These are phyloP conservation scores for Priceomyces medius DNA, from an alignment of 805 yeast species.

Conservation along the genomic window DNA sequence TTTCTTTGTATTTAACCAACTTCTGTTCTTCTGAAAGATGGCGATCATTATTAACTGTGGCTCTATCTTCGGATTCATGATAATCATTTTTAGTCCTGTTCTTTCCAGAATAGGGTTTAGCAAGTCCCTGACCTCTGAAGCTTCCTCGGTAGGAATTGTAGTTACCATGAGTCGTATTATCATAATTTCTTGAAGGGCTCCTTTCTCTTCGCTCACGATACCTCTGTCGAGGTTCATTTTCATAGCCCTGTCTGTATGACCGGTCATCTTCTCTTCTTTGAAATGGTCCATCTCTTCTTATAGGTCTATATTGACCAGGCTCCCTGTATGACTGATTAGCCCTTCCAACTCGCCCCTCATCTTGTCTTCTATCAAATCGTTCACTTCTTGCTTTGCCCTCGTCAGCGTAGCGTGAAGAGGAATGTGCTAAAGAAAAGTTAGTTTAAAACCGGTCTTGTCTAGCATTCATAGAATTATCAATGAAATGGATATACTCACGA, in stretches of 20 bases:
- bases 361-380: not conserved
- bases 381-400: not conserved
- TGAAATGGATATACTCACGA: not conserved
- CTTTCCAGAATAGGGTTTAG: not conserved
- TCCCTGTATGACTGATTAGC: not conserved
- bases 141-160: not conserved
- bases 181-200: not conserved
- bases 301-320: not conserved
- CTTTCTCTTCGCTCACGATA: slow-evolving; percentile 4
- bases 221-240: not conserved
- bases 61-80: not conserved
- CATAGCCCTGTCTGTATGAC: slow-evolving; percentile 2
- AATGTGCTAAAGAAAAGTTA: not conserved
- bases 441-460: not conserved
- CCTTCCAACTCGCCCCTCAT: slow-evolving; percentile 3
- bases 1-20: slow-evolving; percentile 21
- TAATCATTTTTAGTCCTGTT: not conserved
- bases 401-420: not conserved
- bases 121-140: not conserved
- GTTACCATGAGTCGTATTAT: not conserved
- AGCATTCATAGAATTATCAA: not conserved
- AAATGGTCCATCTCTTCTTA: not conserved
- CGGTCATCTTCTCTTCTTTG: slow-evolving; percentile 1
- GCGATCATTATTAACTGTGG: slow-evolving; percentile 10
- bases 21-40: slow-evolving; percentile 19